Evolutionary conservation across 768 basidiomycete genomes (phyloP).

Genomic region (Lactifluus subvellereus): DNA sequence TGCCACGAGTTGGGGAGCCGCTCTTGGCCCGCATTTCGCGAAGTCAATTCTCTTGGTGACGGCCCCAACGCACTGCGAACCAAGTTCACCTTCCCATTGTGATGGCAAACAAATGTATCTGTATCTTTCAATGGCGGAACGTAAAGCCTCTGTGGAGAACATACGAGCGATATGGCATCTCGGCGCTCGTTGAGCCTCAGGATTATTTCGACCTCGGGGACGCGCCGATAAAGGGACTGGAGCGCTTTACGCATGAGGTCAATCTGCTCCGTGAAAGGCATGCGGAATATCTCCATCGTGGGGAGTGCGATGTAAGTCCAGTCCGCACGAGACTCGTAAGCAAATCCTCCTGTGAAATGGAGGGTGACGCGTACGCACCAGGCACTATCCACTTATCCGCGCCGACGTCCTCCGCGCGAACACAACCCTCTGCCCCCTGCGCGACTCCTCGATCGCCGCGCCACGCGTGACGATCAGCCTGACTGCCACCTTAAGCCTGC

Average conservation of each 20-base stretch:
- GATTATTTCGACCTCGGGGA: neutral
- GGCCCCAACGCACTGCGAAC: neutral
- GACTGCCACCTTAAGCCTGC: conserved; percentile 7
- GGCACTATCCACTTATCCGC: conserved; percentile 17
- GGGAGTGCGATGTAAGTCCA: conserved; percentile 15
- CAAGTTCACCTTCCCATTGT: neutral
- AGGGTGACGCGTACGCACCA: neutral
- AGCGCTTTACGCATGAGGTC: conserved; percentile 10
- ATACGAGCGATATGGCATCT: neutral
- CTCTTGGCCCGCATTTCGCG: neutral
- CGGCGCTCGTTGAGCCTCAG: neutral
- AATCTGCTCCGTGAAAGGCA: conserved; percentile 7
- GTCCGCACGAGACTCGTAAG: neutral
- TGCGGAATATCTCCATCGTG: conserved; percentile 1
- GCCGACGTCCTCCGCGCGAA: conserved; percentile 13
- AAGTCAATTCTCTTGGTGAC: neutral
- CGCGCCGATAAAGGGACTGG: neutral
- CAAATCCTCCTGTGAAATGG: no score
- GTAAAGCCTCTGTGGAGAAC: neutral
- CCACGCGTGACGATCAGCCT: conserved; percentile 16
- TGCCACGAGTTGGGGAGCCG: neutral
- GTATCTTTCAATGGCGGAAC: neutral
- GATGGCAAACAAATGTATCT: neutral
- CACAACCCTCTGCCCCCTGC: neutral
- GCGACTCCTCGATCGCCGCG: conserved; percentile 3